Evolutionary conservation across 805 yeast species (phyloP).

Genomic region (Pichia californica): DNA sequence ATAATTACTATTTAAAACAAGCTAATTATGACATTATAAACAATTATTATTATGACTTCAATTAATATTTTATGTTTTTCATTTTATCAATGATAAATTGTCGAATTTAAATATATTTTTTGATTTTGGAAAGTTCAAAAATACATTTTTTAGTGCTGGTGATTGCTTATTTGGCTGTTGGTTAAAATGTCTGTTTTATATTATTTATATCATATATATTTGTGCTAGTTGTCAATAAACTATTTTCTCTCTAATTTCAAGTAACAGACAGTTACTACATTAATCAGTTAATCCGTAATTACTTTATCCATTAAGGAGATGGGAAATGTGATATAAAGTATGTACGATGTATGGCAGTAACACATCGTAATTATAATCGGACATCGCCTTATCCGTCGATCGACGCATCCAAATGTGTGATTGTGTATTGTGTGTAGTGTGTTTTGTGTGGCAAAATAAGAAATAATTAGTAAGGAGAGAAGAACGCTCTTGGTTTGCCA

Average conservation of each 20-base stretch:
- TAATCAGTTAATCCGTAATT: no score
- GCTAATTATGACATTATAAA: not conserved
- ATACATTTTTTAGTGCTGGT: not conserved
- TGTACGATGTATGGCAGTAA: no score
- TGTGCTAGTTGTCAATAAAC: not conserved
- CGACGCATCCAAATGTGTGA: no score
- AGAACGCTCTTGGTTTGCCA: no score
- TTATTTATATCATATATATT: not conserved
- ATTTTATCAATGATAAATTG: not conserved
- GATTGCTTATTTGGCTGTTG: not conserved
- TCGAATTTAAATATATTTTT: not conserved
- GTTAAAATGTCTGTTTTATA: not conserved
- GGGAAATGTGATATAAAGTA: no score
- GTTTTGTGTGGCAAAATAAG: no score
- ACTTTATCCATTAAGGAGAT: no score
- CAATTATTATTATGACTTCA: not conserved
- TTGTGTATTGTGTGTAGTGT: no score
- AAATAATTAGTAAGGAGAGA: no score
- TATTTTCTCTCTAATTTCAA: no score
- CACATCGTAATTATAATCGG: no score
- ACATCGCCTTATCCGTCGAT: no score
- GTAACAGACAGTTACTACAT: not conserved
- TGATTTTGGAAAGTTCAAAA: not conserved
- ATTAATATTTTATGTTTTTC: not conserved
- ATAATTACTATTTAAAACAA: not conserved